A percentile compares a stretch with the other conserved stretches of the same genome.
Evolutionary conservation across 2,329 filamentous ascomycete species (phyloP).

Genomic region (Calonectria naviculata): DNA sequence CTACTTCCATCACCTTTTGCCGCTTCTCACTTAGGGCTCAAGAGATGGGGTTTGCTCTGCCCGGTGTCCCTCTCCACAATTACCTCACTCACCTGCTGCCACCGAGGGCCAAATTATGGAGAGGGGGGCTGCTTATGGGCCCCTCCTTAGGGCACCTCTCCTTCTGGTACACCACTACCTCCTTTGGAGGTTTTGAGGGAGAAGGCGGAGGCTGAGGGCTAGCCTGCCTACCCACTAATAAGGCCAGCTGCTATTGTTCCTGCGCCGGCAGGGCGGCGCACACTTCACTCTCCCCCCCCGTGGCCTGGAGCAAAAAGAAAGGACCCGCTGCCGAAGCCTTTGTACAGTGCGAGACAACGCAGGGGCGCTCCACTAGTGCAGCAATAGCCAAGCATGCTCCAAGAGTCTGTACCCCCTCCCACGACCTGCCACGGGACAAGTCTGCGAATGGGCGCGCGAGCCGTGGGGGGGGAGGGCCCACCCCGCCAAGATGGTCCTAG

Average conservation of each 20-base stretch:
- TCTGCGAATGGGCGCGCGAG: conserved; percentile 22
- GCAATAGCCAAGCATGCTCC: conserved; percentile 1
- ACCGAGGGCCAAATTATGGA: neutral
- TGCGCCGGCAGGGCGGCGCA: conserved; percentile 3
- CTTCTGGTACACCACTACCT: neutral
- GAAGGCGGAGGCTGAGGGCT: conserved; percentile 8
- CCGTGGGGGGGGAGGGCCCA: conserved; percentile 10
- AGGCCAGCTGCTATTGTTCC: neutral
- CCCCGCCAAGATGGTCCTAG: conserved; percentile 16
- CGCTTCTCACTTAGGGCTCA: neutral
- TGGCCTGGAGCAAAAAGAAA: conserved; percentile 7
- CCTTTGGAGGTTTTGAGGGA: neutral
- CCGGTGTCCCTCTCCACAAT: neutral
- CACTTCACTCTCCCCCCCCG: neutral
- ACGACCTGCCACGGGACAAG: conserved; percentile 15
- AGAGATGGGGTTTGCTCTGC: neutral
- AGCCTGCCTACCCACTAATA: neutral
- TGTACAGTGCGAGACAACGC: conserved; percentile 16
- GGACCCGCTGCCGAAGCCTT: conserved; percentile 13
- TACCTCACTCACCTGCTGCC: neutral
- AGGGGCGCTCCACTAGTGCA: conserved; percentile 8
- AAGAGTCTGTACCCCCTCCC: conserved; percentile 3
- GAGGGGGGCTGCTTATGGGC: neutral
- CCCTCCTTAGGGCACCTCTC: conserved; percentile 1
- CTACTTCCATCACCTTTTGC: neutral